Base-by-base conservation (phyloP, 108 stramenopile species). In the Cafeteria roenbergensis region DNA sequence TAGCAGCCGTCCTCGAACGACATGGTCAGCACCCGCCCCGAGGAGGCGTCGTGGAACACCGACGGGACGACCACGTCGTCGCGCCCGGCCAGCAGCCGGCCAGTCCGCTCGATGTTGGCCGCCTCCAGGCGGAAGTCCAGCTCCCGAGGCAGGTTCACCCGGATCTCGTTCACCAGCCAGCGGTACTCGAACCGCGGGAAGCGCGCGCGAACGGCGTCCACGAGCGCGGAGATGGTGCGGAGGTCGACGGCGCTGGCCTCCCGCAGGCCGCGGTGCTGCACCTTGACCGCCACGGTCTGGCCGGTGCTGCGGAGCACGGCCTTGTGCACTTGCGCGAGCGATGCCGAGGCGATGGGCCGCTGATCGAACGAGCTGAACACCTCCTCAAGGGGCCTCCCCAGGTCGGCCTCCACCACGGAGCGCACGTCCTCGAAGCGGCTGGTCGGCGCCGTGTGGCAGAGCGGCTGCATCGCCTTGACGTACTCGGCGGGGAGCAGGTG, bases 121-220 rank as follows among this genome's bases (percentile, higher is more conserved):
- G 64, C 77, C 38, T 76, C 77, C 72, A 75, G 75, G 29, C 64
- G 20, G 34, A 78, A 78, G 61, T 78, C 73, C 68, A 78, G 75
- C 61, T 78, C 77, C 24, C 75, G 59, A 33, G 33, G 27, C 64
- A 78, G 61, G 62, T 68, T 58, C n/a, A 70, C 57, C 37, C 72
- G 63, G 30, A 78, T 52, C 37, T 73, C 77, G 1, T 71, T 67
- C 53, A 56, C 57, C 29, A 62, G 37, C 74, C 78, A 79, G 17
- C 69, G 55, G 60, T 77, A 79, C 52, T 74, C 66, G 36, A 74
- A 79, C 20, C 71, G 57, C 8, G 72, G 75, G 51, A 77, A 79
- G 24, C 55, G 21, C 30, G 29, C n/a, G 20, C 65, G 55, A 22
- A 72, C 66, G 0, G 72, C 42, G 25, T 64, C 68, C 27, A 65